A percentile compares a stretch with the other conserved stretches of the same genome.
phyloP scores from a whole-genome alignment of 1,284 basidiomycete species.

The Blastosporella zonata region DNA sequence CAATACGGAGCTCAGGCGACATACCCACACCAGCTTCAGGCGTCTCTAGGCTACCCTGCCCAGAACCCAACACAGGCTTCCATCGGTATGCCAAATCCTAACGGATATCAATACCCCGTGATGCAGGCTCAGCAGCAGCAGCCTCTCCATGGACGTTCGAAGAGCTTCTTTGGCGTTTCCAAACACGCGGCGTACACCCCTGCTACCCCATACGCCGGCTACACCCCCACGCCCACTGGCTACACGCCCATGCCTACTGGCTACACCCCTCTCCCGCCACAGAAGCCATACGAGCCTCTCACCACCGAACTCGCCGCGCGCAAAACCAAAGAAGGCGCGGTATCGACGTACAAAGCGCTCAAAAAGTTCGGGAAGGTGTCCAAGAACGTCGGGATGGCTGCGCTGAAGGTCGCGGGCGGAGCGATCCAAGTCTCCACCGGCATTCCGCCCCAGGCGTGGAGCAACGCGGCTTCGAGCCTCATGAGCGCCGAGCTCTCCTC shows the following conservation, averaged over 20 bases:
- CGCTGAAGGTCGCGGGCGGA: conserved; percentile 7
- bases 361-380: conserved; percentile 9
- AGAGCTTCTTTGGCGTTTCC: conserved; percentile 4
- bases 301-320: conserved; percentile 6
- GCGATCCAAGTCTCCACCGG: conserved; percentile 3
- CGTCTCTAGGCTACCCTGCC: not conserved
- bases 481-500: not conserved
- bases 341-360: conserved; percentile 8
- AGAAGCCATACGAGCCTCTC: conserved; percentile 2
- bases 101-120: not conserved
- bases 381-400: conserved; percentile 12
- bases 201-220: not conserved
- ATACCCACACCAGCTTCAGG: not conserved
- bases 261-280: not conserved
- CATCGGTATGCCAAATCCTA: not conserved
- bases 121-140: not conserved
- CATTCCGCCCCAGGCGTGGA: not conserved
- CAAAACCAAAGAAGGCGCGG: conserved; percentile 7
- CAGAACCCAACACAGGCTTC: not conserved
- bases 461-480: not conserved
- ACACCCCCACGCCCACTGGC: not conserved
- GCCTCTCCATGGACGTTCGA: not conserved
- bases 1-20: not conserved
- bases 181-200: not conserved
- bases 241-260: not conserved